Evolutionary conservation across 116 monocot genomes (phyloP).

Genomic region (Papilionanthe hybrid): DNA sequence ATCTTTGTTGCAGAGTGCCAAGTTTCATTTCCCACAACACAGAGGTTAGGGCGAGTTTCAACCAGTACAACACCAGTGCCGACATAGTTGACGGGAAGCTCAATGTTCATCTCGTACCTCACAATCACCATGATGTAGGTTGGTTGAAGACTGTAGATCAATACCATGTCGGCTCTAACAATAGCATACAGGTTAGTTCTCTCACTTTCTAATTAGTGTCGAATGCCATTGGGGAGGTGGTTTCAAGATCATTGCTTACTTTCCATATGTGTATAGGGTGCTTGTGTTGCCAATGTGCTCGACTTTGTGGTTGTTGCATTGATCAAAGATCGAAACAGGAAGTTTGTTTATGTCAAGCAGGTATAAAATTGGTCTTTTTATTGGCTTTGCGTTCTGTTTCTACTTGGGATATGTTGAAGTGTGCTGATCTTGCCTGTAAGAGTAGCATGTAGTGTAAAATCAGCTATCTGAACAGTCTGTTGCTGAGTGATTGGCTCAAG

Average conservation of each 20-base stretch:
- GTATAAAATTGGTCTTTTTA: conserved; percentile 14
- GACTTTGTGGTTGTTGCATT: conserved; percentile 71
- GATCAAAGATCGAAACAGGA: conserved; percentile 49
- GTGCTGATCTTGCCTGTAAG: neutral
- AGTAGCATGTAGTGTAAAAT: neutral
- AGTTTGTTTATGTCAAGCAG: conserved; percentile 74
- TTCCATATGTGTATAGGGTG: conserved; percentile 40
- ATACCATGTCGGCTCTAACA: no score
- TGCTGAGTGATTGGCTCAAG: conserved; percentile 1
- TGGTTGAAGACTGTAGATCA: no score
- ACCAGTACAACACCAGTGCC: conserved; percentile 46
- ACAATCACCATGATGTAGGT: no score
- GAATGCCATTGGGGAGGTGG: neutral
- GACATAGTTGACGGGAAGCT: conserved; percentile 57
- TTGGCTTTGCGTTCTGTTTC: neutral
- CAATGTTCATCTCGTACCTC: no score
- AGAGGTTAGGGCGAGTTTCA: conserved; percentile 9
- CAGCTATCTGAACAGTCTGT: neutral
- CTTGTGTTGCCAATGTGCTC: conserved; percentile 70
- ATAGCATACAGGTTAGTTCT: conserved; percentile 43
- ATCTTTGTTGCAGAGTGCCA: neutral
- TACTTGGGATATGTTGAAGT: conserved; percentile 1
- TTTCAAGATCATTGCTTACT: neutral
- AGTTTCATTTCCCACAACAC: no score
- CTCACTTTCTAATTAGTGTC: no score